Evolutionary conservation across 345 rosid genomes (phyloP).

Genomic region (Arabis hirsuta): DNA sequence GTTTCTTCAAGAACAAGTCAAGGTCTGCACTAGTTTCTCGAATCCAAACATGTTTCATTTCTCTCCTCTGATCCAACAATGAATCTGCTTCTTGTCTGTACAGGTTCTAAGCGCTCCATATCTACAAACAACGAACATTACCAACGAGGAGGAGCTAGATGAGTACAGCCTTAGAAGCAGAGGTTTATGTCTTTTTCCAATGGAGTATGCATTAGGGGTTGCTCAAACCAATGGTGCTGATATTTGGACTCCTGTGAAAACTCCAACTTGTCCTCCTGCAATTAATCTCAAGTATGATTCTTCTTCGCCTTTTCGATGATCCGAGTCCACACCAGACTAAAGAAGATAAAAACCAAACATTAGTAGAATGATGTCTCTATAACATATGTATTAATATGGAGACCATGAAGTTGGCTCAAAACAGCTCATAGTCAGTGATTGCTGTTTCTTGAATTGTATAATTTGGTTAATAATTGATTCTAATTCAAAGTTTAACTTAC

Average conservation of each 20-base stretch:
- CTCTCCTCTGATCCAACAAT: slow-evolving; percentile 21
- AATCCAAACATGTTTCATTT: slow-evolving; percentile 23
- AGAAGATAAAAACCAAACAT: not conserved
- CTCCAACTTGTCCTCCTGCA: slow-evolving; percentile 48
- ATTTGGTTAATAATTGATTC: slow-evolving; percentile 1
- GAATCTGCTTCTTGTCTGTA: slow-evolving; percentile 1
- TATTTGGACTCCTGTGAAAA: slow-evolving; percentile 92
- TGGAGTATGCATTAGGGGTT: slow-evolving; percentile 70
- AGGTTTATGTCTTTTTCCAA: slow-evolving; percentile 86
- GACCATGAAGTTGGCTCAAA: not conserved
- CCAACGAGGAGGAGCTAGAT: slow-evolving; percentile 55
- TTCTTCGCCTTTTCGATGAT: slow-evolving; percentile 23
- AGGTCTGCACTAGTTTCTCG: slow-evolving; percentile 50
- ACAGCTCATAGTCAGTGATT: not conserved
- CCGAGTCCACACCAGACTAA: not conserved
- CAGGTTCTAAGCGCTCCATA: slow-evolving; percentile 97
- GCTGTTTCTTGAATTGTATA: slow-evolving; percentile 19
- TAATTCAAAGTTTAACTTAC: slow-evolving; percentile 10
- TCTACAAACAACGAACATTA: slow-evolving; percentile 58
- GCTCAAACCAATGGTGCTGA: slow-evolving; percentile 95
- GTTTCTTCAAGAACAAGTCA: slow-evolving; percentile 97
- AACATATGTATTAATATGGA: slow-evolving; percentile 15
- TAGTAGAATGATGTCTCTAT: slow-evolving; percentile 1
- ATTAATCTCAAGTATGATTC: not conserved
- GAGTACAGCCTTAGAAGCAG: slow-evolving; percentile 64